Conservation (phyloP, 306 rosid genomes). For the Malus orientalis region DNA sequence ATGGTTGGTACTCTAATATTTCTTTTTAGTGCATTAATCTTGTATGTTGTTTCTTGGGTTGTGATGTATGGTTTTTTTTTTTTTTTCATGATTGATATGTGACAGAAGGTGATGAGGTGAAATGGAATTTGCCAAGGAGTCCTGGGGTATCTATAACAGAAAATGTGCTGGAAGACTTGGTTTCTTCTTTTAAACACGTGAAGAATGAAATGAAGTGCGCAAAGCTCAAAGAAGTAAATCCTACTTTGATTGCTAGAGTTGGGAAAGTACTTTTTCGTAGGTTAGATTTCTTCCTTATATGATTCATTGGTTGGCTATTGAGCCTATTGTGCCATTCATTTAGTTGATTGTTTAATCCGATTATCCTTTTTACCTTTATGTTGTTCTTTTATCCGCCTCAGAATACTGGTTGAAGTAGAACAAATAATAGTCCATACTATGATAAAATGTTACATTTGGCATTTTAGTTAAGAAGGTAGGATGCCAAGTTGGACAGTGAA, state of each 20-base stretch:
- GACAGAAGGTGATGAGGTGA: conserved; percentile 1
- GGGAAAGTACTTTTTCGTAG: conserved; percentile 40
- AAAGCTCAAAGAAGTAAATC: conserved; percentile 7
- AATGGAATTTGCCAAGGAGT: not conserved
- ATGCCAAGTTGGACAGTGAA: not conserved
- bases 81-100: not conserved
- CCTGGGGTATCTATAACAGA: conserved; percentile 26
- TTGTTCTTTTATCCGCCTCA: not conserved
- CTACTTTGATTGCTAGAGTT: conserved; percentile 28
- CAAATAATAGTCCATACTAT: not conserved
- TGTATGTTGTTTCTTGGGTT: not conserved
- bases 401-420: not conserved
- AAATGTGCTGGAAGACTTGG: conserved; percentile 23
- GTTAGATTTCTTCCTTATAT: conserved; percentile 9
- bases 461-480: not conserved
- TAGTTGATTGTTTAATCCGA: not conserved
- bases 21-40: not conserved
- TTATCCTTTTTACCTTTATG: not conserved
- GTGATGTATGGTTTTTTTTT: not conserved
- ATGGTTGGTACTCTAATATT: conserved; percentile 12
- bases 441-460: not conserved
- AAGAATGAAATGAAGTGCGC: conserved; percentile 14
- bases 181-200: conserved; percentile 17
- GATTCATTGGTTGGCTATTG: not conserved
- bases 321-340: not conserved